These are phyloP conservation scores for Penicillium arizonense DNA, from an alignment of 495 filamentous ascomycete species.

Conservation along the genomic window DNA sequence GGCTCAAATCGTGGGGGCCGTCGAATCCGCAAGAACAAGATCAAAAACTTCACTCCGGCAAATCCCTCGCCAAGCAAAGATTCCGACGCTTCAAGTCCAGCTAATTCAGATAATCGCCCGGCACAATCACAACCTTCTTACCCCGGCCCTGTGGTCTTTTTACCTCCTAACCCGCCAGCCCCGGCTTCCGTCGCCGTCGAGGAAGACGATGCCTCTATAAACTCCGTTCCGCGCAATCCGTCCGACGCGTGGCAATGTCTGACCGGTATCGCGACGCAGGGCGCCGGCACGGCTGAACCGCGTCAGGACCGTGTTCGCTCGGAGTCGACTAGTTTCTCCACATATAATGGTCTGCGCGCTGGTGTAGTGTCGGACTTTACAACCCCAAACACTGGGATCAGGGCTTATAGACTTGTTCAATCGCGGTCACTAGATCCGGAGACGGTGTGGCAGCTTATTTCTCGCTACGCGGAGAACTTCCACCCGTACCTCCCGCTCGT, in stretches of 20 bases:
- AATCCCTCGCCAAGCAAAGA: slow-evolving; percentile 26
- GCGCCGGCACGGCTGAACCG: slow-evolving; percentile 17
- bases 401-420: slow-evolving; percentile 51
- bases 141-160: slow-evolving; percentile 38
- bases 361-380: slow-evolving; percentile 30
- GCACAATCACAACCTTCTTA: slow-evolving; percentile 26
- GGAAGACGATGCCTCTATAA: slow-evolving; percentile 43
- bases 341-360: slow-evolving; percentile 30
- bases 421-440: slow-evolving; percentile 46
- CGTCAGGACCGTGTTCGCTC: slow-evolving; percentile 21
- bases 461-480: slow-evolving; percentile 54
- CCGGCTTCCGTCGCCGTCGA: slow-evolving; percentile 30
- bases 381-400: slow-evolving; percentile 30
- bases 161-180: slow-evolving; percentile 34
- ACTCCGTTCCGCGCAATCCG: slow-evolving; percentile 43
- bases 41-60: slow-evolving; percentile 37
- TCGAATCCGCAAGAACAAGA: slow-evolving; percentile 54
- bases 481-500: slow-evolving; percentile 65
- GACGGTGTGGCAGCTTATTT: slow-evolving; percentile 50
- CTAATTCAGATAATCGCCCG: slow-evolving; percentile 27
- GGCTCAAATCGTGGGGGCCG: slow-evolving; percentile 61
- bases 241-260: slow-evolving; percentile 52
- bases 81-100: slow-evolving; percentile 27
- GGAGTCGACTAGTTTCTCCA: slow-evolving; percentile 21
- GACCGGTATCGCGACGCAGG: slow-evolving; percentile 39